Percentiles rank a stretch among this genome's conserved stretches.
Evolutionary conservation across 441 rosid species (phyloP).

Genomic region (Adansonia grandidieri): DNA sequence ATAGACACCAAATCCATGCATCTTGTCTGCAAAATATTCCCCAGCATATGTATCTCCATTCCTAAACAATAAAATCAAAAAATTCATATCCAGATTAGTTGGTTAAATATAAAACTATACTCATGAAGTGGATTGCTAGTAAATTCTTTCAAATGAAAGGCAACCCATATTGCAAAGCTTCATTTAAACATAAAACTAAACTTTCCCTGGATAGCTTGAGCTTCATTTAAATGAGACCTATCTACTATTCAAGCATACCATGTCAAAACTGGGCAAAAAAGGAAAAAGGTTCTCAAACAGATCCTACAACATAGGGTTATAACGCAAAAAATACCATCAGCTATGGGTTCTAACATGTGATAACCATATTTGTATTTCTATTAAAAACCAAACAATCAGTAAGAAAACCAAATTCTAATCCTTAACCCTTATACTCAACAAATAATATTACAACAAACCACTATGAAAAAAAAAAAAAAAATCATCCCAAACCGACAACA

Average conservation of each 20-base stretch:
- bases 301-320: neutral
- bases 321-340: neutral
- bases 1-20: constrained; percentile 79
- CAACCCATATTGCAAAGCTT: neutral
- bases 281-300: neutral
- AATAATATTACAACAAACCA: neutral
- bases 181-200: neutral
- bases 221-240: neutral
- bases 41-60: constrained; percentile 90
- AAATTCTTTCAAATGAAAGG: neutral
- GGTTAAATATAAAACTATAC: neutral
- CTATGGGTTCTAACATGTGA: neutral
- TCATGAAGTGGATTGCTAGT: constrained; percentile 1
- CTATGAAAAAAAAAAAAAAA: neutral
- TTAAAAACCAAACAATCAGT: neutral
- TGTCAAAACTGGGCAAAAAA: neutral
- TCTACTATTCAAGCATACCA: constrained; percentile 11
- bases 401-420: neutral
- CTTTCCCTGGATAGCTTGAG: neutral
- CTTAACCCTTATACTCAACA: neutral
- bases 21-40: constrained; percentile 80
- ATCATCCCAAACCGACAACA: constrained; percentile 7
- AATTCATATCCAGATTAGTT: neutral
- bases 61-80: constrained; percentile 38
- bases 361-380: neutral